phyloP scores from a whole-genome alignment of 495 filamentous ascomycete genomes.

The Daldinia loculata region DNA sequence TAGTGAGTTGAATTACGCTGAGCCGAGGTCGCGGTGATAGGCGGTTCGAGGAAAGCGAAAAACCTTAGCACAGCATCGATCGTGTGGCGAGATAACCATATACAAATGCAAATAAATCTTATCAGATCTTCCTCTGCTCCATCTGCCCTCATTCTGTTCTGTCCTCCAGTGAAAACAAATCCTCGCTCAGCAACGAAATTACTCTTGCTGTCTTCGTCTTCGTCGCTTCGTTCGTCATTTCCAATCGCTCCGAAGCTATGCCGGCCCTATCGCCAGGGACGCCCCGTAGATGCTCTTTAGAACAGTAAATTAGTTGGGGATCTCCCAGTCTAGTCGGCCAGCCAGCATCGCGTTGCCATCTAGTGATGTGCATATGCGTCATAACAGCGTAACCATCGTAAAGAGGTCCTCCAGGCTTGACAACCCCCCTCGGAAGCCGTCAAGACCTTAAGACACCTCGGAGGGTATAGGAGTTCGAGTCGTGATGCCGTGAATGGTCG shows the following conservation, averaged over 20 bases:
- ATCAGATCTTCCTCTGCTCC: constrained; percentile 38
- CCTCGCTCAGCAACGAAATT: constrained; percentile 39
- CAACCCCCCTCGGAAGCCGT: constrained; percentile 33
- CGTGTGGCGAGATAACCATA: constrained; percentile 31
- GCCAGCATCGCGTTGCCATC: constrained; percentile 43
- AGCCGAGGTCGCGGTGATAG: constrained; percentile 21
- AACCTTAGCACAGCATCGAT: constrained; percentile 22
- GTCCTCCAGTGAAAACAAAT: constrained; percentile 42
- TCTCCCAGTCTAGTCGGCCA: constrained; percentile 33
- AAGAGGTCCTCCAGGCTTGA: constrained; percentile 44
- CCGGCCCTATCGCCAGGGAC: constrained; percentile 27
- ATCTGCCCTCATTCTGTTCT: constrained; percentile 39
- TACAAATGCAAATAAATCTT: constrained; percentile 44
- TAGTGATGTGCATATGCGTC: constrained; percentile 48
- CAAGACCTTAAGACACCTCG: constrained; percentile 43
- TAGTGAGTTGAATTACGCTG: constrained; percentile 18
- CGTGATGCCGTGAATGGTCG: constrained; percentile 51
- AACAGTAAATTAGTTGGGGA: constrained; percentile 45
- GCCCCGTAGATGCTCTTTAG: constrained; percentile 35
- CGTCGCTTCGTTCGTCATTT: constrained; percentile 43
- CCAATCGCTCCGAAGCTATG: constrained; percentile 42
- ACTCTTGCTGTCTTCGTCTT: constrained; percentile 41
- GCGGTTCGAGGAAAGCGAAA: constrained; percentile 35
- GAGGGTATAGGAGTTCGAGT: constrained; percentile 51
- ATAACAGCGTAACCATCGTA: constrained; percentile 51